A percentile compares a stretch with the other conserved stretches of the same genome.
These are phyloP conservation scores for Trichoderma koningiopsis DNA, from an alignment of 2,329 filamentous ascomycete species.

Conservation along the genomic window DNA sequence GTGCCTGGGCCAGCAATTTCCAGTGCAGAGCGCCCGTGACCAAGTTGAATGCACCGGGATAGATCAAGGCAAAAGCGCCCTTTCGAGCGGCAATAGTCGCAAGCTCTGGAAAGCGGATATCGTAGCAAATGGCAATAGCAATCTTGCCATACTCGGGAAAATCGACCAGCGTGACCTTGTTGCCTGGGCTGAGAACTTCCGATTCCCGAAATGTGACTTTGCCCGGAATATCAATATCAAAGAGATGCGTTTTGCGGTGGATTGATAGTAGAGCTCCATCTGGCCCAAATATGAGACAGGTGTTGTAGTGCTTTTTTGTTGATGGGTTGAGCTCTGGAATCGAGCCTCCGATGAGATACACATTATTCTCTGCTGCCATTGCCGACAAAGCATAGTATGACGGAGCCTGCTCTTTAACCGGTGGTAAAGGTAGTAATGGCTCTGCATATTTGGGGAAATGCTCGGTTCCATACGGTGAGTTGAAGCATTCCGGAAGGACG, in stretches of 20 bases:
- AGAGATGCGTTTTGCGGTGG: conserved; percentile 93
- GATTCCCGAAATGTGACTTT: conserved; percentile 91
- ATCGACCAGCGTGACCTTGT: conserved; percentile 82
- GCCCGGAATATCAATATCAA: conserved; percentile 96
- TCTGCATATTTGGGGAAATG: conserved; percentile 94
- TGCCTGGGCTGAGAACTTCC: conserved; percentile 82
- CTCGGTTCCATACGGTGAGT: conserved; percentile 89
- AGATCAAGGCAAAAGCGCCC: conserved; percentile 82
- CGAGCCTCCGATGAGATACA: conserved; percentile 86
- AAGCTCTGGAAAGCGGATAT: conserved; percentile 93
- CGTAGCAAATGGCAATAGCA: conserved; percentile 93
- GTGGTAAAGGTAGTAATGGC: conserved; percentile 73
- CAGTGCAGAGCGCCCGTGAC: conserved; percentile 93
- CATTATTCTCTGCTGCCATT: conserved; percentile 75
- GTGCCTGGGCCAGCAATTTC: conserved; percentile 76
- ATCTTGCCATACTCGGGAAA: conserved; percentile 86
- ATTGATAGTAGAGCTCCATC: conserved; percentile 74
- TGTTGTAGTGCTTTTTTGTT: conserved; percentile 80
- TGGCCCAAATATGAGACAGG: conserved; percentile 79
- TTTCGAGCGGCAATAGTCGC: conserved; percentile 84
- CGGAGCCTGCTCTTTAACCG: conserved; percentile 69
- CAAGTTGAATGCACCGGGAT: conserved; percentile 95
- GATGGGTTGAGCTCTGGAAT: conserved; percentile 75
- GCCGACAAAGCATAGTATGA: conserved; percentile 81
- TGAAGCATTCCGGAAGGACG: conserved; percentile 97